Evolutionary conservation across 805 yeast genomes (phyloP), one percentile per base, ranked within the genome.

Genomic region (Saccharomycopsis guyanensis): DNA sequence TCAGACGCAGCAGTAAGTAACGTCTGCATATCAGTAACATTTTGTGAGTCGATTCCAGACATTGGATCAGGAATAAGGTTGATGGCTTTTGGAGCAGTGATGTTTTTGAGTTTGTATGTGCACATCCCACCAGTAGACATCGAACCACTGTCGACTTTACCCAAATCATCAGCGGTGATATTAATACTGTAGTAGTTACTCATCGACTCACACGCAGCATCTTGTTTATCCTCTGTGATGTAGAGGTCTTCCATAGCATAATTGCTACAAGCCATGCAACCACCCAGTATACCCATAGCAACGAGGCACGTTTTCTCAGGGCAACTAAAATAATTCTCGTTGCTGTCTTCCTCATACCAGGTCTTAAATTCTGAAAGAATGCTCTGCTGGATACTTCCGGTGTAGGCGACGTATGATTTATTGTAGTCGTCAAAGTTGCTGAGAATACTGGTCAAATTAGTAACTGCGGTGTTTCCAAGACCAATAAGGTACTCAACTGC

Each of bases 401-500:
- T 24, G 38, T 38, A 50, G n/a, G 50, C 50, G 15, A 27, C 23
- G 25, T 46, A 50, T 19, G 43, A 38, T 15, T 36, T 47, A 13
- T 35, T 23, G 27, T 37, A 50, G 4, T 47, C 41, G 10, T 18
- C 15, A 12, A 43, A 39, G 3, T 46, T 13, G 12, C 41, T 38
- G n/a, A 50, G 16, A 25, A 46, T 25, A 19, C 24, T 43, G 10
- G 53, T 46, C 3, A 50, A 31, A 42, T 50, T 50, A 3, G 16
- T 19, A 7, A 40, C 36, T 3, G 51, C 50, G 7, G 13, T 34
- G 7, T 37, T 22, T 12, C 53, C 53, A 22, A 33, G 38, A 22
- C 40, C 41, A 12, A 50, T 39, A 25, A 34, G 38, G 27, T 50
- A 50, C 19, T 38, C 18, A 2, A 40, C 53, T 33, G 23, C 24